phyloP scores from a whole-genome alignment of 805 yeast species.

The Ogataea thermomethanolica region DNA sequence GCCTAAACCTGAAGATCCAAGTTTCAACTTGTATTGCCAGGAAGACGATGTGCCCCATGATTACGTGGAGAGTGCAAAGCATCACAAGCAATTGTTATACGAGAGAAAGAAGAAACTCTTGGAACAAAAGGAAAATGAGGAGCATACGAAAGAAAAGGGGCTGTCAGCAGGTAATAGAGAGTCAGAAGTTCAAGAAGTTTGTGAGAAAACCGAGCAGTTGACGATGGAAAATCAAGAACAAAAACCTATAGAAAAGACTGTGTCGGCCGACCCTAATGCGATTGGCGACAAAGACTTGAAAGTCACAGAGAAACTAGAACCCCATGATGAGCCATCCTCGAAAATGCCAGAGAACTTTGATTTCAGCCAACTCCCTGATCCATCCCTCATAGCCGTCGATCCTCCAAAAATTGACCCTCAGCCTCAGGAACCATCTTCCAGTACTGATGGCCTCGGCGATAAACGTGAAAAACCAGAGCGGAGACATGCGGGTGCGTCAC shows the following conservation, averaged over 20 bases:
- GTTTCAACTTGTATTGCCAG: slow-evolving; percentile 61
- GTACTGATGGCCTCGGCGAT: slow-evolving; percentile 4
- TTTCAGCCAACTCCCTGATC: slow-evolving; percentile 34
- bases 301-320: slow-evolving; percentile 5
- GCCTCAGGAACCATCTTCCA: slow-evolving; percentile 4
- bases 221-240: slow-evolving; percentile 4
- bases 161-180: background rate
- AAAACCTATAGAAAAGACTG: background rate
- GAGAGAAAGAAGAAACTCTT: slow-evolving; percentile 53
- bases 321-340: slow-evolving; percentile 11
- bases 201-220: slow-evolving; percentile 4
- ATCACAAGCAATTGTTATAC: slow-evolving; percentile 60
- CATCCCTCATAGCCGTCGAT: slow-evolving; percentile 22
- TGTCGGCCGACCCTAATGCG: too few species aligned
- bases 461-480: slow-evolving; percentile 30
- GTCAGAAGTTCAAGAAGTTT: slow-evolving; percentile 1
- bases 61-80: slow-evolving; percentile 65
- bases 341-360: slow-evolving; percentile 33
- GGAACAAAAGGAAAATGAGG: slow-evolving; percentile 25
- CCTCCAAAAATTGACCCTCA: slow-evolving; percentile 11
- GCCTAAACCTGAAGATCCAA: slow-evolving; percentile 66
- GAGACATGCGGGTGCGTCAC: slow-evolving; percentile 30
- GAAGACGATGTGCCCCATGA: slow-evolving; percentile 76
- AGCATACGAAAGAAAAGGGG: slow-evolving; percentile 6
- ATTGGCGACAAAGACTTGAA: too few species aligned